Base-by-base conservation (phyloP, 345 rosid genomes). In the Pistacia atlantica region DNA sequence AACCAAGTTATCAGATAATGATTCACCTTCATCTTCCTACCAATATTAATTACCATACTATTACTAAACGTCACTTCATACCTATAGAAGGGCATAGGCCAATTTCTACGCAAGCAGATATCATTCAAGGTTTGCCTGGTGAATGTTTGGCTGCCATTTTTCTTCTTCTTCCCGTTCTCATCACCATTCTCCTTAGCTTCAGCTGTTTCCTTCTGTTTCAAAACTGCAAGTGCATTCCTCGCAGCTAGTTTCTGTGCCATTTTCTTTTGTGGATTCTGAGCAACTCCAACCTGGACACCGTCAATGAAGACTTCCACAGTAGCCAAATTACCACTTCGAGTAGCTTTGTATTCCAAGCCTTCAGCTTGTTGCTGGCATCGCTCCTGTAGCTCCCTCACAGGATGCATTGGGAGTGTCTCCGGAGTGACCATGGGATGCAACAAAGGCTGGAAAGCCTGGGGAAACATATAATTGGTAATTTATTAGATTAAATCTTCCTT, bases 241-340 rank as follows among this genome's bases (percentile, higher is more conserved):
- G 99, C 99, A 22, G 99, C 99, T 70, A 93, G 94, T 83, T 96
- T 96, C 85, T 96, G 99, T 49, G 99, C 99, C 99, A 96, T 96
- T 88, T 96, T 96, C 92, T 93, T 96, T 80, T 93, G 98, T 0
- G 97, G 93, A 77, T 96, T 96, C 77, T 92, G 97, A 49, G 99
- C 99, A 4, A 92, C 86, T 71, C 99, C 99, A 2, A 93, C 83
- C 78, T 91, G 97, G 17, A 93, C 83, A 20, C 99, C 99, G 73
- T 96, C 99, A 14, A 96, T 87, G 82, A 86, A 96, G 33, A 96
- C 99, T 89, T 96, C 97, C 60, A 96, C 98, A 16, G 97, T 93
- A 20, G 98, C 99, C 82, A 91, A 75, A 85, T 91, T 96, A 75
- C 98, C 99, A 75, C 78, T 87, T 69, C 99, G 85, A 56, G 88